Evolutionary conservation across 192 early-diverging fungal genomes (phyloP), one percentile per base, ranked within the genome.

Genomic region (Lobosporangium transversale): DNA sequence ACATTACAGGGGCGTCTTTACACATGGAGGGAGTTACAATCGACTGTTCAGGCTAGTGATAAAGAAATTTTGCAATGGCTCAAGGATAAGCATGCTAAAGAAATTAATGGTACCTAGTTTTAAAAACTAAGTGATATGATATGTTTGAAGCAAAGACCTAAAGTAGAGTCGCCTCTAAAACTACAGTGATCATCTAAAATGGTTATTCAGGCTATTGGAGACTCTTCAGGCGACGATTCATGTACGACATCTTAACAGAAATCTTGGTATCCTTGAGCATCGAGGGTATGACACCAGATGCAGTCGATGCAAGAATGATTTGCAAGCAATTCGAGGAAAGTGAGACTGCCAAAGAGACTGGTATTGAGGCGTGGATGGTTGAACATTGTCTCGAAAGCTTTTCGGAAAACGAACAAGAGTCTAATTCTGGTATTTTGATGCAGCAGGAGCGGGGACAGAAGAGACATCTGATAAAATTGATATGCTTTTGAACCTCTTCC

Each of bases 31-130:
- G 65, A 74, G 18, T 58, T 86, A 0, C 65, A 81, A 15, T 82
- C 82, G 0, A 33, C 70, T n/a, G 52, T 86, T 26, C 85, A 86
- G 42, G 85, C 85, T 21, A 84, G 82, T 48, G 78, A 82, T 35
- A 43, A 67, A 10, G 81, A 86, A 40, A 58, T 86, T 1, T 29
- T 61, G 21, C 49, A 73, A 23, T 83, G 74, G 55, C 67, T 86
- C 31, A 67, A 80, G 40, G 63, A 67, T 31, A 49, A 71, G 18
- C 58, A 80, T 44, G 84, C 74, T 9, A 40, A 40, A 40, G 37
- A 40, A 14, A 40, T 40, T 14, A 40, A 40, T 40, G 37, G 37
- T 40, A 40, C 14, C 8, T 40, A 7, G 14, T 40, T 40, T 7
- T 40, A 10, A n/a, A n/a, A n/a, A n/a, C n/a, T n/a, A n/a, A n/a